A percentile compares a stretch with the other conserved stretches of the same genome.
Conservation (phyloP, 495 filamentous ascomycete genomes). For the Penicillium angulare region DNA sequence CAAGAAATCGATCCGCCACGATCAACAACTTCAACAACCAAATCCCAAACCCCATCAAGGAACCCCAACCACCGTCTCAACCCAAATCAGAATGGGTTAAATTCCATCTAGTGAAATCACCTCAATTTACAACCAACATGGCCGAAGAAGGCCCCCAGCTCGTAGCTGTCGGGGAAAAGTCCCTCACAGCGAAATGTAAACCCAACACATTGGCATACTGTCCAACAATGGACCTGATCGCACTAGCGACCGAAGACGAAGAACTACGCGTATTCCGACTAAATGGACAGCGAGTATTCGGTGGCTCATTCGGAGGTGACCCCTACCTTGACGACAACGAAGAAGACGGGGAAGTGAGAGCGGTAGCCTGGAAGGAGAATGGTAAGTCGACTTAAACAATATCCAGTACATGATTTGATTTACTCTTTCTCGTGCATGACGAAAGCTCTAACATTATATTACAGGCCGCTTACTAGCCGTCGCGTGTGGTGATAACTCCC, state of each 20-base stretch:
- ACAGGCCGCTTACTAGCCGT: conserved; percentile 71
- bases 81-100: conserved; percentile 24
- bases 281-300: conserved; percentile 69
- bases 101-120: background rate
- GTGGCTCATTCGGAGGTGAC: conserved; percentile 49
- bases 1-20: conserved; percentile 32
- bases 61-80: background rate
- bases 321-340: conserved; percentile 50
- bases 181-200: conserved; percentile 54
- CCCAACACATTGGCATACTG: conserved; percentile 65
- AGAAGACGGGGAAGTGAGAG: conserved; percentile 50
- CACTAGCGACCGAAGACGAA: conserved; percentile 64
- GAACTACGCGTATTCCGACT: conserved; percentile 63
- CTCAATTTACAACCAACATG: conserved; percentile 20
- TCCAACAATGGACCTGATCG: conserved; percentile 78
- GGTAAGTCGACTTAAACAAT: conserved; percentile 46
- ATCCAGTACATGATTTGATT: background rate
- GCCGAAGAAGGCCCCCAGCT: conserved; percentile 35
- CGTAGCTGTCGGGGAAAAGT: conserved; percentile 54
- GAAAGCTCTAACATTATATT: background rate
- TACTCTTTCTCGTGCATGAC: background rate
- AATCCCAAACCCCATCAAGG: conserved; percentile 2
- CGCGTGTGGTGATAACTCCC: conserved; percentile 68
- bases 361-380: conserved; percentile 74
- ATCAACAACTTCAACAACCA: conserved; percentile 20